Conservation (phyloP, 2,329 filamentous ascomycete genomes). For the Penicillium sp. region DNA sequence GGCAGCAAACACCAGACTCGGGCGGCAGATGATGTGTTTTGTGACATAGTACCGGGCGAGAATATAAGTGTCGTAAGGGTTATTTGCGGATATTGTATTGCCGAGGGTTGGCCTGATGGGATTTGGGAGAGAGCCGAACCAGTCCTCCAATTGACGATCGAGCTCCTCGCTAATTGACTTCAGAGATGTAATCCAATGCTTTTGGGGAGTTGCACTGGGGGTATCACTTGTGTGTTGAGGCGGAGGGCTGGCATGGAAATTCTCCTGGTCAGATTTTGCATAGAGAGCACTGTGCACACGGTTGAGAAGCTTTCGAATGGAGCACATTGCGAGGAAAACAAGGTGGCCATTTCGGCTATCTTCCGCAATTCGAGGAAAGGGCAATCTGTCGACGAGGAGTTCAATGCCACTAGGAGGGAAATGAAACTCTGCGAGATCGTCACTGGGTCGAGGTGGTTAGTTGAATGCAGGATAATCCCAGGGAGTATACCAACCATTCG, state of each 20-base stretch:
- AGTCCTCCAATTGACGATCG: slow-evolving; percentile 15
- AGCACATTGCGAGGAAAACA: slow-evolving; percentile 22
- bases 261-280: slow-evolving; percentile 17
- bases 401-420: slow-evolving; percentile 21
- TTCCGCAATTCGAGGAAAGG: slow-evolving; percentile 18
- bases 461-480: not conserved
- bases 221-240: not conserved
- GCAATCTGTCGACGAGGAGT: slow-evolving; percentile 15
- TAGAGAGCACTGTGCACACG: slow-evolving; percentile 16
- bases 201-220: not conserved
- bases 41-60: slow-evolving; percentile 19
- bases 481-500: slow-evolving; percentile 12
- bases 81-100: slow-evolving; percentile 2
- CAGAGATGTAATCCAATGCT: slow-evolving; percentile 12
- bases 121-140: slow-evolving; percentile 17
- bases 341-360: slow-evolving; percentile 10
- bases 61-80: slow-evolving; percentile 16
- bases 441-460: slow-evolving; percentile 3
- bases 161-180: slow-evolving; percentile 19
- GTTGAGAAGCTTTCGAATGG: slow-evolving; percentile 19
- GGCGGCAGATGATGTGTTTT: slow-evolving; percentile 20
- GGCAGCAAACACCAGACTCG: slow-evolving; percentile 18
- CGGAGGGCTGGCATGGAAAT: not conserved
- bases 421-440: slow-evolving; percentile 21
- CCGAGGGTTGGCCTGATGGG: slow-evolving; percentile 16